Base-by-base conservation (phyloP, 2,329 filamentous ascomycete genomes). In the Trichoderma sp. region DNA sequence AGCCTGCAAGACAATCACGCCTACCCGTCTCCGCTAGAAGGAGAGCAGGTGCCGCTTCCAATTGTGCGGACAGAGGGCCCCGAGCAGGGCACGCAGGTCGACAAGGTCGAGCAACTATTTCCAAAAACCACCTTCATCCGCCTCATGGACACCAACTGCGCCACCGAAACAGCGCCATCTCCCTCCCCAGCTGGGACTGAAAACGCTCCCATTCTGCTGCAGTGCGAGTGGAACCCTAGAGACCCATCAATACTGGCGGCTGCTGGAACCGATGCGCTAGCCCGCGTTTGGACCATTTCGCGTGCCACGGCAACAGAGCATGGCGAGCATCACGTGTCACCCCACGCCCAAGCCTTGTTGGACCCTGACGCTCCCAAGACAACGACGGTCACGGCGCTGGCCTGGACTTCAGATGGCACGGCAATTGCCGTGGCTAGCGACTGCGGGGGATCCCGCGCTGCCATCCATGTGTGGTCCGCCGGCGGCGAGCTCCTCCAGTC, bases 231-330 rank as follows among this genome's bases (percentile, higher is more conserved):
- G 86, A 89, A 86, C 83, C 88, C 88, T 74, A 83, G 78, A 79
- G 85, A 90, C 82, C 85, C 88, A 78, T 87, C 85, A 70, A 82
- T 89, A 80, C 83, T 90, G 83, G 88, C 87, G 79, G 87, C 87
- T 83, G 87, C 86, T 82, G 88, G 88, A 75, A 90, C 87, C 78
- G 88, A 90, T 83, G 87, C 88, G 80, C 87, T 90, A 87, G 88
- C 88, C 83, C 87, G 88, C 72, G 84, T 90, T 81, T 90, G 88
- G 88, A 89, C 86, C 71, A 79, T 90, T 74, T 84, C 85, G 78
- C 85, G 84, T 84, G 82, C 82, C 76, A 79, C 83, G 74, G 80
- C 81, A 73, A 75, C 82, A 70, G 80, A 80, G 63, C 74, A 77
- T 54, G 77, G 77, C 64, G 74, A 76, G 66, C 81, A 83, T 79